These are phyloP conservation scores for Incumbomyces lentus DNA, from an alignment of 2,329 filamentous ascomycete species.

Conservation along the genomic window DNA sequence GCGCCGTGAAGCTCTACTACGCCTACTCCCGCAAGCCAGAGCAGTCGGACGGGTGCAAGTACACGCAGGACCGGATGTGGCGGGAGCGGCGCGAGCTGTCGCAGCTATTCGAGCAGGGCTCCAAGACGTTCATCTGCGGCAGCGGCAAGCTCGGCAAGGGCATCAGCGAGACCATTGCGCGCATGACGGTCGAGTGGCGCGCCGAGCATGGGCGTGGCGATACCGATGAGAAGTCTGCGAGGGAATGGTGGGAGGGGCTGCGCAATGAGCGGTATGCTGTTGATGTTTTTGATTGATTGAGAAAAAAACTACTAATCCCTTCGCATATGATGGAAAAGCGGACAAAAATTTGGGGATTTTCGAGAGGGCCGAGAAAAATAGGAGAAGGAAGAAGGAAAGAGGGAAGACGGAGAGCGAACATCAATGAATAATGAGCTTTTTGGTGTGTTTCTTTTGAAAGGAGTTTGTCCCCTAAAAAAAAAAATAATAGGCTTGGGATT, in stretches of 20 bases:
- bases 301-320: no score
- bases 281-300: slow-evolving; percentile 17
- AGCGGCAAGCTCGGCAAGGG: slow-evolving; percentile 42
- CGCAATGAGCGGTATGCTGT: slow-evolving; percentile 18
- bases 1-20: slow-evolving; percentile 51
- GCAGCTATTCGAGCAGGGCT: slow-evolving; percentile 37
- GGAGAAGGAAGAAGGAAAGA: no score
- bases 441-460: no score
- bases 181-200: slow-evolving; percentile 23
- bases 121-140: slow-evolving; percentile 57
- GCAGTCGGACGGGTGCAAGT: slow-evolving; percentile 38
- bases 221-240: slow-evolving; percentile 30
- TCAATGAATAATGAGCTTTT: no score
- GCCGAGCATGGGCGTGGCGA: slow-evolving; percentile 27
- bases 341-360: no score
- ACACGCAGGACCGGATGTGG: slow-evolving; percentile 45
- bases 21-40: slow-evolving; percentile 45
- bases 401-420: no score
- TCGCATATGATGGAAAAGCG: no score
- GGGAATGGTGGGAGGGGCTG: slow-evolving; percentile 16
- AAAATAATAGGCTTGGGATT: no score
- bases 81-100: slow-evolving; percentile 37
- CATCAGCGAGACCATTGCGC: slow-evolving; percentile 33
- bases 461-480: no score
- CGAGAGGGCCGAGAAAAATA: no score